Evolutionary conservation across 257 asterid species (phyloP), one percentile per base, ranked within the genome.

Genomic region (Plectranthus barbatus): DNA sequence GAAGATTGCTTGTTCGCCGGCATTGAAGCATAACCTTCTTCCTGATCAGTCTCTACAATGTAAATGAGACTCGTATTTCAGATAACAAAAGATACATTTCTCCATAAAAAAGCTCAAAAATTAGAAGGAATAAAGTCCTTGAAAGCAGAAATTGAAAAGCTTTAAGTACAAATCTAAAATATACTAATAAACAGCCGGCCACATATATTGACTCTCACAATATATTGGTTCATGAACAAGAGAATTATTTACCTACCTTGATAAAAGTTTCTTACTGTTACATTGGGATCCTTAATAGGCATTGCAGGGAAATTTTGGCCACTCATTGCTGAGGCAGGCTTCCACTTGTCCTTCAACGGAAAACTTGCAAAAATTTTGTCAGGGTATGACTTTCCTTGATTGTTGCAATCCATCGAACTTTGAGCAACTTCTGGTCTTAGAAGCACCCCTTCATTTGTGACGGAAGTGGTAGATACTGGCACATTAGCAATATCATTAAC

Each of bases 281-380:
- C 57, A 64, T 69, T 84, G 47, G 85, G 67, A 65, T 74, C 85
- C 80, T 79, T 86, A 40, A 48, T 42, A 20, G 79, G 75, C 78
- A 83, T 65, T 37, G 65, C 72, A 20, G 74, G 60, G 70, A 60
- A 79, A 72, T 76, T 79, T 70, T 74, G 93, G 73, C 79, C 78
- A 73, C 68, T 77, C 76, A 76, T 64, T 73, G 85, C 91, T 41
- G 85, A 61, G 53, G 75, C 84, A 60, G 95, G 83, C 73, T 83
- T 85, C 96, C 95, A 86, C 76, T 85, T 95, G 49, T 83, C 92
- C 77, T 84, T 85, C 23, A 41, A 58, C 19, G 76, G 79, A 52
- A 83, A 74, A 77, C 69, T 77, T 55, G 86, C 77, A 72, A 80
- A 71, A 57, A 51, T 74, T 50, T 67, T 75, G 68, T 84, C 91